Conservation (phyloP, 2,329 filamentous ascomycete genomes). For the Curvularia eragrostidis region DNA sequence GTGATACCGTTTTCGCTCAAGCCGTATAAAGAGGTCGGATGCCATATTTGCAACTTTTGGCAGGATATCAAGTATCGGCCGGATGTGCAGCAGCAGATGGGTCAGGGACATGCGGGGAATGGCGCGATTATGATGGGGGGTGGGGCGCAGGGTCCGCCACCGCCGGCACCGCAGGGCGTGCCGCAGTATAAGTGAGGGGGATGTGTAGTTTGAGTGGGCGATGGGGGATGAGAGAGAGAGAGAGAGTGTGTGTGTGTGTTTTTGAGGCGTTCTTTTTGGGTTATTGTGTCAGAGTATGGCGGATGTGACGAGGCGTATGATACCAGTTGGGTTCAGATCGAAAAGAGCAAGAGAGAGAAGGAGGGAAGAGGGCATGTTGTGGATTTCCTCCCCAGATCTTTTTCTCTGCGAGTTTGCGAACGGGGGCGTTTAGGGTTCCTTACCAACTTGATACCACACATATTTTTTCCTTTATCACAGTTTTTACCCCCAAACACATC, state of each 20-base stretch:
- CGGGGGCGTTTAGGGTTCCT: background rate
- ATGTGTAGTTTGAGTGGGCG: too few species aligned
- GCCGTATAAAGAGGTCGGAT: conserved; percentile 68
- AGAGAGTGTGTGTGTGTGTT: too few species aligned
- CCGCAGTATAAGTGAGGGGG: conserved; percentile 22
- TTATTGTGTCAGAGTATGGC: background rate
- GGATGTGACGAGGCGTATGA: background rate
- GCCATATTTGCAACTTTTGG: conserved; percentile 77
- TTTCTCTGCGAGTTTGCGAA: background rate
- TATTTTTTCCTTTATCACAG: background rate
- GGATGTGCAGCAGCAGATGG: conserved; percentile 46
- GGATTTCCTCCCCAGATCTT: background rate
- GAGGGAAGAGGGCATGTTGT: background rate
- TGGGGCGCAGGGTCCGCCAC: conserved; percentile 17
- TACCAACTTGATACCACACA: background rate
- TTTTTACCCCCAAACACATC: background rate
- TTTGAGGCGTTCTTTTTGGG: background rate
- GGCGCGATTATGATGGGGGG: conserved; percentile 37
- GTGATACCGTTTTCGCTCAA: conserved; percentile 71
- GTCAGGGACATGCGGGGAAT: conserved; percentile 15
- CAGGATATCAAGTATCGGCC: conserved; percentile 61
- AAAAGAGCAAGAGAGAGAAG: background rate
- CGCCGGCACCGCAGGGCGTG: conserved; percentile 20
- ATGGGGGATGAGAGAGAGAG: background rate
- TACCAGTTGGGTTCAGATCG: background rate